phyloP scores from a whole-genome alignment of 1,284 basidiomycete genomes.

The Vanrija sp. region DNA sequence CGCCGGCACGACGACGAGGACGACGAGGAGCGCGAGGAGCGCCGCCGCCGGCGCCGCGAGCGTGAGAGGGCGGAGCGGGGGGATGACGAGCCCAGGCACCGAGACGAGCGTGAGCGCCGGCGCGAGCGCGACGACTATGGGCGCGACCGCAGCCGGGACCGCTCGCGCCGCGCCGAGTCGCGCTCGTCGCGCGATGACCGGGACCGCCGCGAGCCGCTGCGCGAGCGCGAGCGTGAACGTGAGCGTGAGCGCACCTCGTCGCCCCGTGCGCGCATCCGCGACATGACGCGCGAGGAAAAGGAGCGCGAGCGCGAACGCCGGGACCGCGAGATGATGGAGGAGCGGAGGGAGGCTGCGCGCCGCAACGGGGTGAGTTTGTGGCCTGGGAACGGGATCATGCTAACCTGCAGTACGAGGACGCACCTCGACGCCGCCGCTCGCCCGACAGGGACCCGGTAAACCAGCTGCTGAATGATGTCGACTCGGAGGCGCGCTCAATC shows the following conservation, averaged over 20 bases:
- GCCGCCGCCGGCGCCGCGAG: conserved; percentile 52
- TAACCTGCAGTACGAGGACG: conserved; percentile 3
- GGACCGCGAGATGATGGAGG: conserved; percentile 43
- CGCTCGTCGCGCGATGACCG: conserved; percentile 16
- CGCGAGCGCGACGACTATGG: conserved; percentile 26
- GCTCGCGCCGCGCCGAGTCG: conserved; percentile 55
- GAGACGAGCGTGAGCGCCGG: conserved; percentile 54
- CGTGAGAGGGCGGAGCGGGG: conserved; percentile 47
- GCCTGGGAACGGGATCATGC: not conserved
- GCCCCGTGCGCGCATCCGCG: conserved; percentile 16
- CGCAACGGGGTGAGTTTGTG: conserved; percentile 14
- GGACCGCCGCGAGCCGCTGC: conserved; percentile 47
- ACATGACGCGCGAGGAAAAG: conserved; percentile 40
- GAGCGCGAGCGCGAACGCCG: conserved; percentile 39
- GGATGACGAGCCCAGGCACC: conserved; percentile 28
- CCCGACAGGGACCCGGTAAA: conserved; percentile 55
- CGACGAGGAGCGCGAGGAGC: conserved; percentile 43
- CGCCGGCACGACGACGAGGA: conserved; percentile 39
- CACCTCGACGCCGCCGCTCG: conserved; percentile 47
- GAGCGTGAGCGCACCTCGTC: conserved; percentile 55
- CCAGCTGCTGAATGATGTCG: conserved; percentile 52
- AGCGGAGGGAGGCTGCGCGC: conserved; percentile 33
- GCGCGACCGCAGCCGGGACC: conserved; percentile 16
- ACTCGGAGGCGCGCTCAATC: conserved; percentile 92
- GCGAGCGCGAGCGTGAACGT: conserved; percentile 18